Evolutionary conservation across 2,329 filamentous ascomycete species (phyloP), one percentile per base, ranked within the genome.

Genomic region (Penicillium frequentans): DNA sequence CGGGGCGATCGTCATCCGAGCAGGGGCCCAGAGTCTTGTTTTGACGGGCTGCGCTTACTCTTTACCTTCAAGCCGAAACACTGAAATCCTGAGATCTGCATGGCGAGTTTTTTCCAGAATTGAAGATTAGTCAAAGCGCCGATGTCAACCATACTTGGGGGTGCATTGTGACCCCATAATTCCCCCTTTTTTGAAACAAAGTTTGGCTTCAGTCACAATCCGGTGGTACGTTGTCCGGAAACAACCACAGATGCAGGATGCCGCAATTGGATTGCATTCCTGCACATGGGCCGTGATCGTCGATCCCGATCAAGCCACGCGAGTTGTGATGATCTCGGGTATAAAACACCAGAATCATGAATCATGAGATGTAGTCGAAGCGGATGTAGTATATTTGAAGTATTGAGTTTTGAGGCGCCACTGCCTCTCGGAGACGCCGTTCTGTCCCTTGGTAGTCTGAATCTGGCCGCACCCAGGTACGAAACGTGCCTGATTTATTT

Each of bases 11-110:
- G 58, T 59, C 64, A 60, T 60, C 51, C 31, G 49, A 57, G 46
- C 53, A 56, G 55, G 54, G 56, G 61, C 49, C 57, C 44, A 44
- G 57, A 62, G 46, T 61, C 60, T 64, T 66, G 62, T 60, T 64
- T 57, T 39, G 23, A 54, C 59, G 57, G 62, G 52, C 11, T 54
- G 19, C 39, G 54, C 51, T 58, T 62, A 54, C 62, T 54, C 55
- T 48, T 37, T 51, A 23, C 31, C 31, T 51, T 31, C 23, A 21
- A n/a, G 11, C 39, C 10, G 39, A 48, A 43, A 39, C 43, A 21
- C 24, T 19, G 16, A 13, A 44, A 52, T 54, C 29, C 48, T 53
- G 26, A 19, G 37, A 55, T 57, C 37, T 33, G 26, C 33, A 26
- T 23, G 23, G 24, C 9, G 26, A 23, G 24, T 37, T 47, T 37